Percentiles rank a stretch among this genome's conserved stretches.
These are phyloP conservation scores for Fusarium annulatum DNA, from an alignment of 2,329 filamentous ascomycete species.

Conservation along the genomic window DNA sequence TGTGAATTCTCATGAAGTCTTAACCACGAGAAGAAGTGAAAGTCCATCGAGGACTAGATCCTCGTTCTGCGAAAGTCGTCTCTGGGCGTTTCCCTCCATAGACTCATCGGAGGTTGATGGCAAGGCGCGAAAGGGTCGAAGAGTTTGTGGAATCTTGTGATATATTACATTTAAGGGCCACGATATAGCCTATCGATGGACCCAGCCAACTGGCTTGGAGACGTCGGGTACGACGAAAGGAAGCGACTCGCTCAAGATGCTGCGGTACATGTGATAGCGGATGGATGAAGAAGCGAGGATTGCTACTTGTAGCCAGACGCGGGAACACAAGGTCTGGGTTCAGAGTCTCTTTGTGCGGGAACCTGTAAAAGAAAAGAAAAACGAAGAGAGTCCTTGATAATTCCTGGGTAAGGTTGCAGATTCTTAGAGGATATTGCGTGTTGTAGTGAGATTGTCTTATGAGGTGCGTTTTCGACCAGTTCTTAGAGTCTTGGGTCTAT, in stretches of 20 bases:
- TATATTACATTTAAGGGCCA: background rate
- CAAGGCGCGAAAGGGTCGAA: background rate
- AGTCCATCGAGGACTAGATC: background rate
- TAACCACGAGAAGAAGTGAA: background rate
- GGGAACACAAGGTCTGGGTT: constrained; percentile 17
- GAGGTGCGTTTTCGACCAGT: background rate
- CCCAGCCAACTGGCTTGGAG: constrained; percentile 24
- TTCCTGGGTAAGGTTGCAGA: background rate
- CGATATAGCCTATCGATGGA: constrained; percentile 8
- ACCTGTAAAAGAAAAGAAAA: background rate
- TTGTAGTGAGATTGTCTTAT: background rate
- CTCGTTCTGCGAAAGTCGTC: background rate
- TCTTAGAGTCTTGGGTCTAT: background rate
- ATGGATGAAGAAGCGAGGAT: constrained; percentile 35
- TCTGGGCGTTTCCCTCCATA: background rate
- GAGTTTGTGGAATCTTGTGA: background rate
- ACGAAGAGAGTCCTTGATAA: background rate
- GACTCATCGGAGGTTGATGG: background rate
- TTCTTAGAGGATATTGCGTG: background rate
- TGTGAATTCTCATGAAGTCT: background rate
- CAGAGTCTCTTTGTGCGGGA: background rate
- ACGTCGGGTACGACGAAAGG: constrained; percentile 28
- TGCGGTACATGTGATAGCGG: constrained; percentile 33
- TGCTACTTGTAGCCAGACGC: constrained; percentile 19
- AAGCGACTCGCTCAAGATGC: constrained; percentile 28